These are phyloP conservation scores for Rhazya stricta DNA, from an alignment of 257 asterid genomes.

Conservation along the genomic window DNA sequence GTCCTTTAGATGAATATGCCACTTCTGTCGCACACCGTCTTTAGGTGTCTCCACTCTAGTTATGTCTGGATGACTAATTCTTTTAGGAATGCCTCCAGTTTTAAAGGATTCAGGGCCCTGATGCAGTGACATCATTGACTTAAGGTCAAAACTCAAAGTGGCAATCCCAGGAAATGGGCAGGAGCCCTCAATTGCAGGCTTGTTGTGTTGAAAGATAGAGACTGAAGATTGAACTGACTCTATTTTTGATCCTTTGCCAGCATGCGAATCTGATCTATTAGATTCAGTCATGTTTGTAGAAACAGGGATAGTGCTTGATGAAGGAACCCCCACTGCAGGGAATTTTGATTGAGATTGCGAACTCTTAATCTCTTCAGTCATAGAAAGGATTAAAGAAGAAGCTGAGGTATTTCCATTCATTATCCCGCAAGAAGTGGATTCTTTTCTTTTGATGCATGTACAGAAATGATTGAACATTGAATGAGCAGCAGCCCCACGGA, in stretches of 20 bases:
- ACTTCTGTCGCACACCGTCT: slow-evolving; percentile 29
- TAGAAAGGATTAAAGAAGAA: slow-evolving; percentile 62
- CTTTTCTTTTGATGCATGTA: slow-evolving; percentile 35
- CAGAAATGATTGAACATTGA: slow-evolving; percentile 92
- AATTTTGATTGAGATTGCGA: slow-evolving; percentile 35
- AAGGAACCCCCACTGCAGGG: slow-evolving; percentile 35
- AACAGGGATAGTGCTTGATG: slow-evolving; percentile 26
- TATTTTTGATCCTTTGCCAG: slow-evolving; percentile 30
- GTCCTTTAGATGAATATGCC: slow-evolving; percentile 30
- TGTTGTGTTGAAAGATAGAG: slow-evolving; percentile 43
- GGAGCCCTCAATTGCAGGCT: slow-evolving; percentile 67
- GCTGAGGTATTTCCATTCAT: slow-evolving; percentile 67
- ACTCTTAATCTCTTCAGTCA: slow-evolving; percentile 46
- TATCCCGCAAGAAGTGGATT: slow-evolving; percentile 29
- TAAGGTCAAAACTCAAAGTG: slow-evolving; percentile 73
- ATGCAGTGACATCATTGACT: slow-evolving; percentile 69
- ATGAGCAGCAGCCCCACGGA: slow-evolving; percentile 89
- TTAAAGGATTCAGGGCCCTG: slow-evolving; percentile 38
- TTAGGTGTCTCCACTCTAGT: slow-evolving; percentile 36
- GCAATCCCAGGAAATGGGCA: slow-evolving; percentile 92
- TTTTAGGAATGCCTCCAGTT: slow-evolving; percentile 29
- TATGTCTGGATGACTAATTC: slow-evolving; percentile 31
- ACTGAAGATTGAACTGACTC: slow-evolving; percentile 29
- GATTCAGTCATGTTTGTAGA: slow-evolving; percentile 23
- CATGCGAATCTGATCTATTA: slow-evolving; percentile 23